These are phyloP conservation scores for Pyricularia grisea DNA, from an alignment of 2,329 filamentous ascomycete genomes.

Conservation along the genomic window DNA sequence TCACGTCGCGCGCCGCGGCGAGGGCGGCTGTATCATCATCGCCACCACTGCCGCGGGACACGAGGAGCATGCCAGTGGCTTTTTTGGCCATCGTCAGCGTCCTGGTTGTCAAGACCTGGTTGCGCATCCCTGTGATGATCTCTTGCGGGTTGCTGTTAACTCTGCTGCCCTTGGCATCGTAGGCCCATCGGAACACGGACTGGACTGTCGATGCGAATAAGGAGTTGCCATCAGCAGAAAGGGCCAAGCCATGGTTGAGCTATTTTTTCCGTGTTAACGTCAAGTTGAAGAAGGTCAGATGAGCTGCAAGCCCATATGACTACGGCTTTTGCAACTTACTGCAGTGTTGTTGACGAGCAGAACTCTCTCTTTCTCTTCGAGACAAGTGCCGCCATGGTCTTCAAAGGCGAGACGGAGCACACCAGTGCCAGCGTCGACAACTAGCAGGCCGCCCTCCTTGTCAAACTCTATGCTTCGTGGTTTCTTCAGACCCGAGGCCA, in stretches of 20 bases:
- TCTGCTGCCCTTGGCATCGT: slow-evolving; percentile 40
- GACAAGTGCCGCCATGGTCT: slow-evolving; percentile 31
- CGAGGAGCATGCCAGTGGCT: slow-evolving; percentile 44
- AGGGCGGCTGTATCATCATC: slow-evolving; percentile 41
- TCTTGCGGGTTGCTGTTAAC: slow-evolving; percentile 28
- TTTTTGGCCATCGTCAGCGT: slow-evolving; percentile 49
- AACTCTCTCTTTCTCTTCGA: slow-evolving; percentile 24
- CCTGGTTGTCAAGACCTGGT: slow-evolving; percentile 49
- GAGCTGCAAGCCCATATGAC: neutral
- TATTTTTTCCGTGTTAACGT: slow-evolving; percentile 10
- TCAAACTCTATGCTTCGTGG: slow-evolving; percentile 37
- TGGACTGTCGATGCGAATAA: slow-evolving; percentile 43
- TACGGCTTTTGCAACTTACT: slow-evolving; percentile 17
- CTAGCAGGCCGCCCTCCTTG: slow-evolving; percentile 29
- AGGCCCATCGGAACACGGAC: slow-evolving; percentile 49
- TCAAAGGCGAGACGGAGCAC: slow-evolving; percentile 29
- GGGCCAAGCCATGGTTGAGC: slow-evolving; percentile 40
- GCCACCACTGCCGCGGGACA: slow-evolving; percentile 34
- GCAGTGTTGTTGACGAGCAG: slow-evolving; percentile 24
- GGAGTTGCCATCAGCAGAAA: slow-evolving; percentile 34
- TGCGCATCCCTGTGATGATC: slow-evolving; percentile 38
- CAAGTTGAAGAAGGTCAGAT: neutral
- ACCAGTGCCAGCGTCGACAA: slow-evolving; percentile 34
- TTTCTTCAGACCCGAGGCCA: slow-evolving; percentile 29
- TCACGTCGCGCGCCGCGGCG: slow-evolving; percentile 26